These are phyloP conservation scores for Aureobasidium sp. DNA, from an alignment of 2,329 filamentous ascomycete species.

Conservation along the genomic window DNA sequence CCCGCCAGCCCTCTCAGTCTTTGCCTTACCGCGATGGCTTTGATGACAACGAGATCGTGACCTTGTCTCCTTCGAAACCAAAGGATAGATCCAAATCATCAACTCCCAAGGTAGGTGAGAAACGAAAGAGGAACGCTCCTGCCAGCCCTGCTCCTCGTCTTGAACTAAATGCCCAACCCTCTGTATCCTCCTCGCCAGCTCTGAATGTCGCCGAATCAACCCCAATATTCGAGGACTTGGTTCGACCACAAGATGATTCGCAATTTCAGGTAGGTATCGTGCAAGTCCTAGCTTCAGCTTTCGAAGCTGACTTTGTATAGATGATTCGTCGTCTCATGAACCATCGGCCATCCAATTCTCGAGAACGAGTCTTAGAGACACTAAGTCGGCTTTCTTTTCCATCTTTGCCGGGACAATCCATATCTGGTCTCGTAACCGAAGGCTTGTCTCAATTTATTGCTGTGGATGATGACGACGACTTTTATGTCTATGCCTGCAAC, in stretches of 20 bases:
- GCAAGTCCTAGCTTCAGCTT: background rate
- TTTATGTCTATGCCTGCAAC: conserved; percentile 57
- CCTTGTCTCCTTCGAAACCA: conserved; percentile 46
- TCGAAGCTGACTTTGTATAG: conserved; percentile 3
- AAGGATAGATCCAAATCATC: conserved; percentile 39
- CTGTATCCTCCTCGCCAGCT: background rate
- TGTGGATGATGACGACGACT: conserved; percentile 40
- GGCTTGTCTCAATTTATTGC: conserved; percentile 49
- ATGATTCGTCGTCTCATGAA: conserved; percentile 54
- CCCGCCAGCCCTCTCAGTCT: conserved; percentile 51
- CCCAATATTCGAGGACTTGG: background rate
- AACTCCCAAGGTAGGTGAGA: conserved; percentile 55
- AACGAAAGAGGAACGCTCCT: conserved; percentile 57
- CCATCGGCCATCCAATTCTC: conserved; percentile 47
- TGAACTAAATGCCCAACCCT: conserved; percentile 17
- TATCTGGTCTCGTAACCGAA: conserved; percentile 61
- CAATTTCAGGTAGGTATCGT: conserved; percentile 9
- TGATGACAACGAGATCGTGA: conserved; percentile 55
- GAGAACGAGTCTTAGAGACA: conserved; percentile 58
- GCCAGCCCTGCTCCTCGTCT: conserved; percentile 57
- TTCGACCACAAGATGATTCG: background rate
- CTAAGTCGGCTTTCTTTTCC: conserved; percentile 58
- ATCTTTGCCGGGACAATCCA: conserved; percentile 51
- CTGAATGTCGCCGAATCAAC: background rate
- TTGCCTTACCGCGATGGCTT: conserved; percentile 66